A percentile compares a stretch with the other conserved stretches of the same genome.
phyloP scores from a whole-genome alignment of 495 filamentous ascomycete genomes.

The Glarea lozoyensis region DNA sequence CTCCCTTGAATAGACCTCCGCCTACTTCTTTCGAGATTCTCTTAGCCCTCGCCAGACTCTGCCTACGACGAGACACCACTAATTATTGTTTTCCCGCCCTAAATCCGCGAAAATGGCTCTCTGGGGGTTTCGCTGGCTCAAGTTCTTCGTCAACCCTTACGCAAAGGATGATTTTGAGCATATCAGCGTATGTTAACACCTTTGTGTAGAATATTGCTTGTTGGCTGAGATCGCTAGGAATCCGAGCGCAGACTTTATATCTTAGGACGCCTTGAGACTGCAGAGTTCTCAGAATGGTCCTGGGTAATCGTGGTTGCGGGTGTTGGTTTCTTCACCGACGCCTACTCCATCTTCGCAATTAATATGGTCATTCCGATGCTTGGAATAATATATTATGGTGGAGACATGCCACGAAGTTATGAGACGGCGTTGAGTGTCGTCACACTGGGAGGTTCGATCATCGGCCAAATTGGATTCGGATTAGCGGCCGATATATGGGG shows the following conservation, averaged over 20 bases:
- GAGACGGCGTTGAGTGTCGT: constrained; percentile 65
- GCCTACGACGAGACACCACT: too few relatives aligned
- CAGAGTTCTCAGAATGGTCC: constrained; percentile 11
- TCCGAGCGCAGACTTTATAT: constrained; percentile 11
- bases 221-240: not conserved
- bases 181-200: constrained; percentile 4
- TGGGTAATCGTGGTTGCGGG: constrained; percentile 58
- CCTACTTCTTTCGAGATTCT: too few relatives aligned
- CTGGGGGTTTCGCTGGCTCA: constrained; percentile 13
- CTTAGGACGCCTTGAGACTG: constrained; percentile 6
- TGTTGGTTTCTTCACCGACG: constrained; percentile 72
- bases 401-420: constrained; percentile 44
- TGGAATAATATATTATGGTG: constrained; percentile 54
- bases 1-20: too few relatives aligned
- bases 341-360: constrained; percentile 74
- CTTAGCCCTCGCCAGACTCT: too few relatives aligned
- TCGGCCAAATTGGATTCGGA: constrained; percentile 66
- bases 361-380: constrained; percentile 59
- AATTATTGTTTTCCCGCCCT: too few relatives aligned
- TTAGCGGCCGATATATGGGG: constrained; percentile 57
- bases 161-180: constrained; percentile 9
- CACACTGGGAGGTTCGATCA: constrained; percentile 59
- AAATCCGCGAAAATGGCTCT: constrained; percentile 9
- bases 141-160: constrained; percentile 11
- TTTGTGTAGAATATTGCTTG: not conserved